phyloP scores from a whole-genome alignment of 768 basidiomycete genomes.

The Psilocybe cyanescens region DNA sequence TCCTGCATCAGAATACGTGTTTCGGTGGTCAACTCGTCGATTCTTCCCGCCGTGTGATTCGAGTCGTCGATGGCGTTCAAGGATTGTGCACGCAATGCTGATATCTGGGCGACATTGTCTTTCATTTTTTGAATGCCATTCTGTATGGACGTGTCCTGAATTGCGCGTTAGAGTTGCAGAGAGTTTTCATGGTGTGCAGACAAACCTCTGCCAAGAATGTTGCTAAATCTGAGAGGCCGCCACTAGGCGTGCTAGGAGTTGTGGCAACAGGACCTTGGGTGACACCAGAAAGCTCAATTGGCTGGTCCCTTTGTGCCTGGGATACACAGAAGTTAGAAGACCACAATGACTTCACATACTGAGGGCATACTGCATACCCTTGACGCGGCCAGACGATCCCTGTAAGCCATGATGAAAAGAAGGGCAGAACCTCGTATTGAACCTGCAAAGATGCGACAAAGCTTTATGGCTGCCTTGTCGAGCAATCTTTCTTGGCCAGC shows the following conservation, averaged over 20 bases:
- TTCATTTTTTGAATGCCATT: slow-evolving; percentile 41
- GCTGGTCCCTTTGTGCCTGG: slow-evolving; percentile 38
- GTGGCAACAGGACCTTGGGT: slow-evolving; percentile 15
- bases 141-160: slow-evolving; percentile 46
- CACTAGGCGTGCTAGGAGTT: slow-evolving; percentile 20
- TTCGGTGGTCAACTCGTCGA: slow-evolving; percentile 62
- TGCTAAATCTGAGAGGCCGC: slow-evolving; percentile 21
- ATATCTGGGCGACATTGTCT: slow-evolving; percentile 40
- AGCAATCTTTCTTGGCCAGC: neutral
- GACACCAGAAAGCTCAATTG: slow-evolving; percentile 35
- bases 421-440: neutral
- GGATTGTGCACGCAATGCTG: slow-evolving; percentile 40
- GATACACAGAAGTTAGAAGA: slow-evolving; percentile 3
- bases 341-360: neutral
- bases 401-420: slow-evolving; percentile 31
- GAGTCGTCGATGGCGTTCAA: slow-evolving; percentile 38
- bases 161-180: neutral
- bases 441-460: neutral
- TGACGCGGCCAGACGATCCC: slow-evolving; percentile 42
- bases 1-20: slow-evolving; percentile 61
- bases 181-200: neutral
- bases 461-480: neutral
- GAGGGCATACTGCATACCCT: slow-evolving; percentile 29
- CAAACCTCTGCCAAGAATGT: slow-evolving; percentile 42
- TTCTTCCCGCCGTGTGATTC: slow-evolving; percentile 31